phyloP scores from a whole-genome alignment of 106 monocot species.

The Phalaenopsis equestris region DNA sequence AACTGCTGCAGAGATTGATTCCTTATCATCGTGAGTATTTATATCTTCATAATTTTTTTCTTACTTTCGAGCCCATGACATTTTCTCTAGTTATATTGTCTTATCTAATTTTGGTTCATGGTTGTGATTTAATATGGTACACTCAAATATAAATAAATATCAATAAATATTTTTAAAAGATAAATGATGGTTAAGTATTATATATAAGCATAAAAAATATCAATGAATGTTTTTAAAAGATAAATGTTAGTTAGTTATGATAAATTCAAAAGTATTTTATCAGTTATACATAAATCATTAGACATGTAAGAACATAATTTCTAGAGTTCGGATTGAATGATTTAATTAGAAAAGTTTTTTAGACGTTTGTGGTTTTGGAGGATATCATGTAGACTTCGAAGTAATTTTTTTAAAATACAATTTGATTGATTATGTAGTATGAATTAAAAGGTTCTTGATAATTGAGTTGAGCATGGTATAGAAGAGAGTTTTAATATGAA shows the following conservation, averaged over 20 bases:
- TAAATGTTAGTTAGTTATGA: neutral
- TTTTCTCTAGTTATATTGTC: neutral
- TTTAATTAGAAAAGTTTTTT: neutral
- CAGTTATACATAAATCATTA: neutral
- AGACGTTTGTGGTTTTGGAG: neutral
- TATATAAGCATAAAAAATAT: no score
- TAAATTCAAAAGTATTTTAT: neutral
- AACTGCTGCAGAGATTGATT: slow-evolving; percentile 67
- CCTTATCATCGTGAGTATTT: slow-evolving; percentile 74
- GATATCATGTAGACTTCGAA: neutral
- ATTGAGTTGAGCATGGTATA: no score
- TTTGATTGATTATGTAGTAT: neutral
- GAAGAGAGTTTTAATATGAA: no score
- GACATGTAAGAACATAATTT: neutral
- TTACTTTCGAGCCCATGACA: neutral
- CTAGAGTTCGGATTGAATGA: neutral
- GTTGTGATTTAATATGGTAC: neutral
- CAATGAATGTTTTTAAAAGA: no score
- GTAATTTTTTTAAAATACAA: neutral
- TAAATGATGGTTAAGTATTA: neutral
- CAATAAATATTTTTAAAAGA: neutral
- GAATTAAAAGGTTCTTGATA: neutral
- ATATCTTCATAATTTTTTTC: slow-evolving; percentile 5
- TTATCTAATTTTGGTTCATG: neutral
- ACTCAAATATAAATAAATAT: neutral